A percentile compares a stretch with the other conserved stretches of the same genome.
Conservation (phyloP, 805 yeast genomes). For the Pichia manshurica region DNA sequence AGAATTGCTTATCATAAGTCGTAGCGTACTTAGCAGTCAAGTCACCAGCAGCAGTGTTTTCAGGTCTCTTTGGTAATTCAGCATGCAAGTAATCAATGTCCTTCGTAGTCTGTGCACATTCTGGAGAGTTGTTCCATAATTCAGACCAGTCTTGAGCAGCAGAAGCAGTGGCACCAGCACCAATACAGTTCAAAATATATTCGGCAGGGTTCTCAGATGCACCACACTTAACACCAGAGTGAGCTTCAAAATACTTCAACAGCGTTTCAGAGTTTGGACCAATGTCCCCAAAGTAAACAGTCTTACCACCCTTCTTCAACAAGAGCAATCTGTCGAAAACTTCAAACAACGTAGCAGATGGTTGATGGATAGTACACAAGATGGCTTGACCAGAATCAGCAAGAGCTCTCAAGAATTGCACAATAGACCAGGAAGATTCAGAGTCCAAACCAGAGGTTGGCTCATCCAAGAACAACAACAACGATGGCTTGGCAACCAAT, state of each 20-base stretch:
- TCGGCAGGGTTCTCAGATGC: slow-evolving; percentile 67
- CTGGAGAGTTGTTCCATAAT: slow-evolving; percentile 44
- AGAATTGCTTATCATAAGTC: slow-evolving; percentile 36
- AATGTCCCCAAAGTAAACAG: slow-evolving; percentile 51
- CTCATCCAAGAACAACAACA: slow-evolving; percentile 50
- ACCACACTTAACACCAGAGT: slow-evolving; percentile 63
- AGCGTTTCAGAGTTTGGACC: slow-evolving; percentile 40
- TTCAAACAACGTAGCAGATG: slow-evolving; percentile 42
- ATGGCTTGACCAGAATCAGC: slow-evolving; percentile 52
- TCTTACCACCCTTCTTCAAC: slow-evolving; percentile 46
- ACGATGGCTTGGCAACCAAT: slow-evolving; percentile 47
- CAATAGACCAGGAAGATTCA: slow-evolving; percentile 54
- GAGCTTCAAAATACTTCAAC: slow-evolving; percentile 41
- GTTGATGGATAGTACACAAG: slow-evolving; percentile 53
- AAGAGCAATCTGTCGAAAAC: slow-evolving; percentile 34
- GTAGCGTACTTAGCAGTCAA: slow-evolving; percentile 36
- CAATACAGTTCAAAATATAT: slow-evolving; percentile 67
- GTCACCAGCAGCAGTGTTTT: slow-evolving; percentile 25
- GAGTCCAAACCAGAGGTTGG: slow-evolving; percentile 56
- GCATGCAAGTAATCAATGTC: slow-evolving; percentile 28
- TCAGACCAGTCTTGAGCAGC: slow-evolving; percentile 57
- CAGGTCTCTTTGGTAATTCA: slow-evolving; percentile 14
- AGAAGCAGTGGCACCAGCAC: slow-evolving; percentile 75
- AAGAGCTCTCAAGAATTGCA: slow-evolving; percentile 43
- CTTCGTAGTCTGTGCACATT: slow-evolving; percentile 23